These are phyloP conservation scores for sweet orange (Citrus sinensis) DNA, from an alignment of 345 rosid species.

Conservation along the genomic window DNA sequence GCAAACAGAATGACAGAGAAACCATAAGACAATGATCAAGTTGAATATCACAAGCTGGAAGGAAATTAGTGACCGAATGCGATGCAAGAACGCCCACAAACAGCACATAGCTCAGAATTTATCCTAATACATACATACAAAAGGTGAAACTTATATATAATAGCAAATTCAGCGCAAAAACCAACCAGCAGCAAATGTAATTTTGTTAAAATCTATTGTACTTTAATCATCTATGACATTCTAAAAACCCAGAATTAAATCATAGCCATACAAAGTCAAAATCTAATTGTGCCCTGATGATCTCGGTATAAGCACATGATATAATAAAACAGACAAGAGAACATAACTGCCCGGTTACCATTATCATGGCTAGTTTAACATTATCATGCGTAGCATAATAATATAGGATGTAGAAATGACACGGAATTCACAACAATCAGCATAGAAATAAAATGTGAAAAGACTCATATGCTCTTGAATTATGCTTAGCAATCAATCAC, in stretches of 20 bases:
- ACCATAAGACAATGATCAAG: neutral
- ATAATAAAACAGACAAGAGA: neutral
- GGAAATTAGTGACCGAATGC: neutral
- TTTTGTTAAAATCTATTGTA: neutral
- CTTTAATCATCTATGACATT: neutral
- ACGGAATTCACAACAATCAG: neutral
- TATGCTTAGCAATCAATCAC: neutral
- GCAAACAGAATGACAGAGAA: neutral
- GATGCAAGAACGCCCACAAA: neutral
- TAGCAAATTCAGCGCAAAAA: neutral
- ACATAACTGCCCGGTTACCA: neutral
- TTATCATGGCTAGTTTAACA: neutral
- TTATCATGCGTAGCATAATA: neutral
- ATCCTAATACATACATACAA: neutral
- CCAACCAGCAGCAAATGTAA: neutral
- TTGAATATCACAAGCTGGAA: neutral
- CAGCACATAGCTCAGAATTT: neutral
- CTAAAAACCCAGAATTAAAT: neutral
- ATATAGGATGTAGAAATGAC: neutral
- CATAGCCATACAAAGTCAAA: neutral
- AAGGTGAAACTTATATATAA: neutral
- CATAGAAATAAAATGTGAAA: slow-evolving; percentile 14
- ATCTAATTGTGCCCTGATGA: neutral
- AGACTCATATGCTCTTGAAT: neutral
- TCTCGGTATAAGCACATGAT: neutral